Percentiles rank a stretch among this genome's conserved stretches.
These are phyloP conservation scores for Alternaria triticina DNA, from an alignment of 2,329 filamentous ascomycete genomes.

Conservation along the genomic window DNA sequence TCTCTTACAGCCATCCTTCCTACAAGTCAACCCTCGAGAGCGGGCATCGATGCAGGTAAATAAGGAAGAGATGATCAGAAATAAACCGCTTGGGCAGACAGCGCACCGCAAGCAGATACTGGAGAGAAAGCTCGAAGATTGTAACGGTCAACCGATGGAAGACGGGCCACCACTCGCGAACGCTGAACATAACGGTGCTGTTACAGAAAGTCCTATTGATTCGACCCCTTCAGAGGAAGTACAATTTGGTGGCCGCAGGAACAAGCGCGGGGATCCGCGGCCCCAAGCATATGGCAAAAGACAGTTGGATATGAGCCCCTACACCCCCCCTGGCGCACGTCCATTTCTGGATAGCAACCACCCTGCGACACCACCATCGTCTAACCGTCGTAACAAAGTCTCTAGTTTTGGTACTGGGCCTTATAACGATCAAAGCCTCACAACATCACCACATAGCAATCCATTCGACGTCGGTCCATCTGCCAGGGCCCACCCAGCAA, in stretches of 20 bases:
- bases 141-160: too few species aligned
- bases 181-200: neutral
- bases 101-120: neutral
- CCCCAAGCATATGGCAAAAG: neutral
- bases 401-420: too few species aligned
- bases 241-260: neutral
- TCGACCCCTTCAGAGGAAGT: too few species aligned
- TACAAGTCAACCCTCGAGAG: too few species aligned
- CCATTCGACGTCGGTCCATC: neutral
- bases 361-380: neutral
- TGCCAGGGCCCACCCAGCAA: neutral
- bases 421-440: too few species aligned
- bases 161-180: neutral
- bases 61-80: neutral
- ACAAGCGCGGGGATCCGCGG: neutral
- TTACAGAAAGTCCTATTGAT: neutral
- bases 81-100: neutral
- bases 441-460: too few species aligned
- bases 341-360: fast-evolving
- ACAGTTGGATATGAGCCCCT: fast-evolving
- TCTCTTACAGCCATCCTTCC: too few species aligned
- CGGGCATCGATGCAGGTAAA: constrained; percentile 1
- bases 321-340: neutral
- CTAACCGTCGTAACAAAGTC: neutral
- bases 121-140: too few species aligned